Conservation (phyloP, 2,329 filamentous ascomycete genomes). For the Alternaria incomplexa region DNA sequence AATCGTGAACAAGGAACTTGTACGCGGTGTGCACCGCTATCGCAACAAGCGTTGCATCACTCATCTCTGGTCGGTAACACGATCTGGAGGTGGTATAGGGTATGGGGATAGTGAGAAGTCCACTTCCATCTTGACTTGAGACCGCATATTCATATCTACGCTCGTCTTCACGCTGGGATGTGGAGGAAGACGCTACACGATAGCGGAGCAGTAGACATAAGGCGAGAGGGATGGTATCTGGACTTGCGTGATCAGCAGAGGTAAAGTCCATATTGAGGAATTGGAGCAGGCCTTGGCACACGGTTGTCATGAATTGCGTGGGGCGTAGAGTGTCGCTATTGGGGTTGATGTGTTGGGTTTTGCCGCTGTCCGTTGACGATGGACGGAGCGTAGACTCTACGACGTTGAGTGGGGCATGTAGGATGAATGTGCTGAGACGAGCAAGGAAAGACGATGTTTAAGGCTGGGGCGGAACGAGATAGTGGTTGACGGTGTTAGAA, state of each 20-base stretch:
- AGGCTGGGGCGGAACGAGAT: neutral
- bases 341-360: neutral
- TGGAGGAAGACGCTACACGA: neutral
- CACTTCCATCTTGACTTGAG: neutral
- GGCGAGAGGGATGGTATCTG: neutral
- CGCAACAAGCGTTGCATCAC: neutral
- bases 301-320: neutral
- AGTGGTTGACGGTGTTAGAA: neutral
- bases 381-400: neutral
- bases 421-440: conserved; percentile 3
- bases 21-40: neutral
- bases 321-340: neutral
- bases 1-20: neutral
- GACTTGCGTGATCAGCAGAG: neutral
- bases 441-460: conserved; percentile 1
- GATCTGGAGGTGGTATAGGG: neutral
- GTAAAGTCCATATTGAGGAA: neutral
- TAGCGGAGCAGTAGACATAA: neutral
- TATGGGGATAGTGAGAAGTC: neutral
- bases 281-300: neutral
- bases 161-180: neutral
- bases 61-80: neutral
- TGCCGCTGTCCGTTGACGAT: neutral
- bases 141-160: neutral
- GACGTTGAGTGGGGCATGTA: neutral